Evolutionary conservation across 1,284 basidiomycete genomes (phyloP), one percentile per base, ranked within the genome.

Genomic region (Marasmius sp.): DNA sequence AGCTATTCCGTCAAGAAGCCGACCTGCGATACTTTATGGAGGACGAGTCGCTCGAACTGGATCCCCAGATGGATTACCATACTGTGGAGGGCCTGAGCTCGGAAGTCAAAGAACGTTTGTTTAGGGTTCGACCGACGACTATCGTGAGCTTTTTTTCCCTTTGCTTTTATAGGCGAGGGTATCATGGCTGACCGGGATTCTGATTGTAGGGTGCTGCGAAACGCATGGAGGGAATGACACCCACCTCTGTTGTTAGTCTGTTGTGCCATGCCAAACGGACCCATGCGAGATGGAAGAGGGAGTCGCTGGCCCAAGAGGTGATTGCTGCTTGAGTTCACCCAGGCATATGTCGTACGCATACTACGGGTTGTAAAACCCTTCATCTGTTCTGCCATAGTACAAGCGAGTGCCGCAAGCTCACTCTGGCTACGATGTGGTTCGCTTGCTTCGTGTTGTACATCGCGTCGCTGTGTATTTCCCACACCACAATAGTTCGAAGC

Each of bases 141-240:
- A 84, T 95, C 60, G 90, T 92, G 65, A 73, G 88, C 77, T 34
- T 34, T 50, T 2, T 18, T 45, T 51, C 45, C 0, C 43, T 61
- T 45, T 58, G 3, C 48, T 62, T 37, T 16, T 41, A 27, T 55
- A 22, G 50, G 36, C 9, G 48, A 43, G 14, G 49, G 38, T 45
- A 14, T 48, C 27, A 11, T 50, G 6, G 20, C 27, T 38, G 37
- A 38, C 50, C 6, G 12, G 12, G 12, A 22, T 18, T 55, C 22
- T 27, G 49, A 14, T 33, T 11, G 8, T 47, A 93, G 92, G 93
- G 92, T 22, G 88, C 89, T 12, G 93, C 89, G 16, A 93, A 93
- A 71, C 79, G 93, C 38, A 93, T 94, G 86, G 92, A 94, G 68
- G 92, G 92, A 7, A 92, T 94, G 84, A 94, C 93, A 7, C 91